Evolutionary conservation across 1,284 basidiomycete species (phyloP).

Genomic region (Cronartium ribicola): DNA sequence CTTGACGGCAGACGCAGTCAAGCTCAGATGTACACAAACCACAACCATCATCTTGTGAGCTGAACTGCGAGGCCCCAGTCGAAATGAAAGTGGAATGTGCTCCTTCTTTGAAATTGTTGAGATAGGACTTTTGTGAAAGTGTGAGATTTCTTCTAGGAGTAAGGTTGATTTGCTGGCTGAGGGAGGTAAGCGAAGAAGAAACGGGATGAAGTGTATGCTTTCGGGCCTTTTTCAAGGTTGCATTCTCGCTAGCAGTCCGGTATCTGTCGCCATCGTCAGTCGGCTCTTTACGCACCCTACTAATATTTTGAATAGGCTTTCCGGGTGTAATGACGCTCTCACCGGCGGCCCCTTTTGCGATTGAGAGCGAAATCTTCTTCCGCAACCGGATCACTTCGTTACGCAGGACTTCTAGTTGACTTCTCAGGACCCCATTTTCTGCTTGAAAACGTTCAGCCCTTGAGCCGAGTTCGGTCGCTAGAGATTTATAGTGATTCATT

Average conservation of each 20-base stretch:
- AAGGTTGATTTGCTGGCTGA: not conserved
- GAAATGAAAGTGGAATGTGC: not conserved
- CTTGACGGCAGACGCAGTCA: constrained; percentile 39
- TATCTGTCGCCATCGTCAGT: not conserved
- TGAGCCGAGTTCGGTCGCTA: constrained; percentile 16
- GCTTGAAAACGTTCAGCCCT: constrained; percentile 11
- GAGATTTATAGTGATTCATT: constrained; percentile 30
- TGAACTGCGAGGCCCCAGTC: constrained; percentile 20
- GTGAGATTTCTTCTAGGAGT: not conserved
- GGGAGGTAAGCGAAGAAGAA: not conserved
- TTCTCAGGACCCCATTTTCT: constrained; percentile 26
- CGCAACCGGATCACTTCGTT: constrained; percentile 34
- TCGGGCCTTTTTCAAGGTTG: constrained; percentile 4
- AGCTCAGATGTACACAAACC: constrained; percentile 40
- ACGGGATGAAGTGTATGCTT: not conserved
- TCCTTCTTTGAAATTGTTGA: not conserved
- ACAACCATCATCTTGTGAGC: constrained; percentile 29
- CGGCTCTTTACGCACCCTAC: constrained; percentile 24
- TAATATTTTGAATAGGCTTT: constrained; percentile 9
- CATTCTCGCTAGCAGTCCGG: not conserved
- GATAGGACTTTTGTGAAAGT: not conserved
- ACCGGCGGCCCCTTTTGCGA: constrained; percentile 10
- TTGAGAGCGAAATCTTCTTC: constrained; percentile 24
- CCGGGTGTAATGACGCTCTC: not conserved
- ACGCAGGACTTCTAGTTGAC: constrained; percentile 30